Evolutionary conservation across 305 asterid genomes (phyloP).

Genomic region (Fraxinus paxiana): DNA sequence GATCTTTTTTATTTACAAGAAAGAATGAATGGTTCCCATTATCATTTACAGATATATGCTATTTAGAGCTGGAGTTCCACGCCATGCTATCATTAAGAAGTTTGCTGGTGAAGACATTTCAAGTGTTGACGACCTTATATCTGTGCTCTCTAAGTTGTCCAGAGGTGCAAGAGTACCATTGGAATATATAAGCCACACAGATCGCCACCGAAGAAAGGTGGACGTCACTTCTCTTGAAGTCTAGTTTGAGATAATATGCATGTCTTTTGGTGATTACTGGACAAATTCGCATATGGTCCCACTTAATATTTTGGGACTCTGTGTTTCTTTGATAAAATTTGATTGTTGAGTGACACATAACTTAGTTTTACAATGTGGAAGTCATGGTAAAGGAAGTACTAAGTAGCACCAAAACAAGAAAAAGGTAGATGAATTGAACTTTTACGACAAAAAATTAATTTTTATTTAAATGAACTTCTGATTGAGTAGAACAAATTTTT

Average conservation of each 20-base stretch:
- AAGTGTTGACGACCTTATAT: slow-evolving; percentile 70
- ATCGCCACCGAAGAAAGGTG: slow-evolving; percentile 98
- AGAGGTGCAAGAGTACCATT: slow-evolving; percentile 94
- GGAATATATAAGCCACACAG: slow-evolving; percentile 77
- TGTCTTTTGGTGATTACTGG: neutral
- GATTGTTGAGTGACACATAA: neutral
- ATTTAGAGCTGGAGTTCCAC: slow-evolving; percentile 92
- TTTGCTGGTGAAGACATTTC: slow-evolving; percentile 91
- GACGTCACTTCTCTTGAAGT: slow-evolving; percentile 15
- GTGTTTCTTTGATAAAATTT: neutral
- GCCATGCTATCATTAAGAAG: slow-evolving; percentile 93
- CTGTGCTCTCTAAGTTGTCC: slow-evolving; percentile 74
- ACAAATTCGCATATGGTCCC: neutral
- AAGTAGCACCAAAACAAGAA: neutral
- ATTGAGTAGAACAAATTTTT: neutral
- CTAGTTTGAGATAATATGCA: slow-evolving; percentile 19
- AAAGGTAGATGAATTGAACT: neutral
- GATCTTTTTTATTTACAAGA: slow-evolving; percentile 7
- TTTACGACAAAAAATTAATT: neutral
- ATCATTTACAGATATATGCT: slow-evolving; percentile 42
- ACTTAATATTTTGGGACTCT: neutral
- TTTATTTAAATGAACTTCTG: neutral
- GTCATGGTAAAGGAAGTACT: neutral
- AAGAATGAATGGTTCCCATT: slow-evolving; percentile 18
- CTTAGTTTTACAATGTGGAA: neutral